phyloP scores from a whole-genome alignment of 164 flowering plant genomes.

The grape (Vitis vinifera) region DNA sequence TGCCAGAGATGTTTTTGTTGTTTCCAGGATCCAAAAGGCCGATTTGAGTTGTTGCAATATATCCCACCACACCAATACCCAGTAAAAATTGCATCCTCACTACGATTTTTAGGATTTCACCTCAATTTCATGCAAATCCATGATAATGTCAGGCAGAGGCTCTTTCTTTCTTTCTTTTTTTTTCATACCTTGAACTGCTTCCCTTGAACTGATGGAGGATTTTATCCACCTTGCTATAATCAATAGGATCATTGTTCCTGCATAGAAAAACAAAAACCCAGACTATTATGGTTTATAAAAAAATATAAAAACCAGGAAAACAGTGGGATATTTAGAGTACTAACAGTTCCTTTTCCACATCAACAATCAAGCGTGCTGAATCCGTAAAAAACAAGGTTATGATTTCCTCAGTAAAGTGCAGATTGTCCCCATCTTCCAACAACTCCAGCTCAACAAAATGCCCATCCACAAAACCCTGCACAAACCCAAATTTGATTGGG shows the following conservation, averaged over 20 bases:
- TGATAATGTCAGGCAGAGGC: too few relatives aligned
- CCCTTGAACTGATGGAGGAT: conserved; percentile 17
- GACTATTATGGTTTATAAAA: too few relatives aligned
- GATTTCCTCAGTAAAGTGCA: conserved; percentile 17
- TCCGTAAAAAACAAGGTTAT: conserved; percentile 9
- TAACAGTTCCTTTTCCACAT: conserved; percentile 2
- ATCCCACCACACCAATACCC: too few relatives aligned
- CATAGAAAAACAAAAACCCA: not conserved
- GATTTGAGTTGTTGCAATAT: too few relatives aligned
- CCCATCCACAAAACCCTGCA: conserved; percentile 13
- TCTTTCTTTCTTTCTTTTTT: not conserved
- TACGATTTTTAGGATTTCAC: too few relatives aligned
- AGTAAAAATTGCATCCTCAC: too few relatives aligned
- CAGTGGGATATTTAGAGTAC: not conserved
- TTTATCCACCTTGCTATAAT: conserved; percentile 9
- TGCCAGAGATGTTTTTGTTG: too few relatives aligned
- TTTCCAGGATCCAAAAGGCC: too few relatives aligned
- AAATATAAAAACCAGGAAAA: not conserved
- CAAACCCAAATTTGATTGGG: not conserved
- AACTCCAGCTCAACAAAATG: conserved; percentile 13
- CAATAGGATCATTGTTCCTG: conserved; percentile 2
- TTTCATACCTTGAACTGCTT: conserved; percentile 14
- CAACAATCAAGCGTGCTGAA: not conserved
- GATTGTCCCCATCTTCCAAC: conserved; percentile 4
- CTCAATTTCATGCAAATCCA: too few relatives aligned